Evolutionary conservation across 2,329 filamentous ascomycete genomes (phyloP).

Genomic region (Xylaria sp.): DNA sequence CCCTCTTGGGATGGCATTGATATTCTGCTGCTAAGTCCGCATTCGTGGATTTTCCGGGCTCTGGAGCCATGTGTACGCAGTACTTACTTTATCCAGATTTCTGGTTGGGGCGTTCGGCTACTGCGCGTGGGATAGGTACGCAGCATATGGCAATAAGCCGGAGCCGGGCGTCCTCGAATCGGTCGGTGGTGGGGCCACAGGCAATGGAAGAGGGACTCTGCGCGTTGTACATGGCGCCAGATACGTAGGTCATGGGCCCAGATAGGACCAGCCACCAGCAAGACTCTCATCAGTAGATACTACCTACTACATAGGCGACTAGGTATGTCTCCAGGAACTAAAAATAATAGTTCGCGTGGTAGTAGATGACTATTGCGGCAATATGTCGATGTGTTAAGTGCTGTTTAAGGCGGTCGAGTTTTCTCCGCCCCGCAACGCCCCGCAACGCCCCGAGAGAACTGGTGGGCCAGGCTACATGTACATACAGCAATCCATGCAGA

Average conservation of each 20-base stretch:
- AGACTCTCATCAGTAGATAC: too few relatives aligned
- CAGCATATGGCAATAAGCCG: constrained; percentile 4
- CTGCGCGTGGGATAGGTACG: constrained; percentile 11
- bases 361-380: not conserved
- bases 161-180: constrained; percentile 16
- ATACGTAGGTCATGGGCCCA: too few relatives aligned
- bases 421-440: not conserved
- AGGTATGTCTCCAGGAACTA: not conserved
- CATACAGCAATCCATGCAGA: too few relatives aligned
- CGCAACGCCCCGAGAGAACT: too few relatives aligned
- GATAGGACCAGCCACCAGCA: too few relatives aligned
- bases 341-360: not conserved
- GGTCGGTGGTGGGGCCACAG: constrained; percentile 12
- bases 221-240: too few relatives aligned
- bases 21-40: not conserved
- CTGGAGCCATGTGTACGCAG: not conserved
- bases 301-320: too few relatives aligned
- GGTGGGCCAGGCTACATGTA: not conserved
- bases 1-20: constrained; percentile 15
- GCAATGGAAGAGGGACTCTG: constrained; percentile 8
- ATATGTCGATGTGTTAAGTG: not conserved
- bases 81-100: not conserved
- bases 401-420: not conserved
- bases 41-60: too few relatives aligned
- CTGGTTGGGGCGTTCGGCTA: constrained; percentile 21